Evolutionary conservation across 225 moss, liverwort and hornwort genomes (phyloP).

Genomic region (Ulota crispa): DNA sequence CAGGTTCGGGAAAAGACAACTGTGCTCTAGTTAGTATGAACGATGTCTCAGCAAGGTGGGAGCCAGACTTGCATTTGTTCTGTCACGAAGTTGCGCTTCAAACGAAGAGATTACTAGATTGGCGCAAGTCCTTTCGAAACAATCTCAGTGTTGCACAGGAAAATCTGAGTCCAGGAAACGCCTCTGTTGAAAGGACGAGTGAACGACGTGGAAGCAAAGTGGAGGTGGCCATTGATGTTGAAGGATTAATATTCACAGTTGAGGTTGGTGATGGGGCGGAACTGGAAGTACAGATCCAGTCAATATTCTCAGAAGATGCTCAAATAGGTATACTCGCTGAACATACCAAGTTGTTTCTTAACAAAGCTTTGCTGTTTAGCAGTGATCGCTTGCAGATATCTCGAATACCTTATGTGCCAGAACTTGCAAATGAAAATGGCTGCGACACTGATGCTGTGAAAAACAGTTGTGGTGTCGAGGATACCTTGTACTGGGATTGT

Average conservation of each 20-base stretch:
- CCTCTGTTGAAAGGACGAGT: constrained; percentile 45
- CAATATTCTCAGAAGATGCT: constrained; percentile 87
- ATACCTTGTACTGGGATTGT: constrained; percentile 64
- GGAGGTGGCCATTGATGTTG: constrained; percentile 79
- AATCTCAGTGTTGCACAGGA: constrained; percentile 45
- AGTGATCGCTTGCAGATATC: constrained; percentile 80
- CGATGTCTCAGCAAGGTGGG: constrained; percentile 73
- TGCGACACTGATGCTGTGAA: constrained; percentile 20
- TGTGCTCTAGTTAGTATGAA: constrained; percentile 70
- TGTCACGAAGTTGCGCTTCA: constrained; percentile 80
- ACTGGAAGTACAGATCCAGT: constrained; percentile 63
- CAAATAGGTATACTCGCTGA: constrained; percentile 80
- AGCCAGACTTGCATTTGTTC: constrained; percentile 93
- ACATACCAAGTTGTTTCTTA: constrained; percentile 51
- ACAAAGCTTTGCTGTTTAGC: constrained; percentile 65
- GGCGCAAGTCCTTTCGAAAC: constrained; percentile 62
- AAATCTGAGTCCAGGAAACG: constrained; percentile 29
- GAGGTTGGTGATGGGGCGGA: constrained; percentile 72
- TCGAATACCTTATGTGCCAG: constrained; percentile 68
- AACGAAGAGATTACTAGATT: constrained; percentile 56
- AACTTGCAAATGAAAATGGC: constrained; percentile 31
- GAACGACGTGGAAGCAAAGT: constrained; percentile 44
- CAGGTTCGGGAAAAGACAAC: constrained; percentile 49
- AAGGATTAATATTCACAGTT: constrained; percentile 59
- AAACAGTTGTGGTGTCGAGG: constrained; percentile 22